Conservation (phyloP, 805 yeast genomes). For the Nematodospora valgi region DNA sequence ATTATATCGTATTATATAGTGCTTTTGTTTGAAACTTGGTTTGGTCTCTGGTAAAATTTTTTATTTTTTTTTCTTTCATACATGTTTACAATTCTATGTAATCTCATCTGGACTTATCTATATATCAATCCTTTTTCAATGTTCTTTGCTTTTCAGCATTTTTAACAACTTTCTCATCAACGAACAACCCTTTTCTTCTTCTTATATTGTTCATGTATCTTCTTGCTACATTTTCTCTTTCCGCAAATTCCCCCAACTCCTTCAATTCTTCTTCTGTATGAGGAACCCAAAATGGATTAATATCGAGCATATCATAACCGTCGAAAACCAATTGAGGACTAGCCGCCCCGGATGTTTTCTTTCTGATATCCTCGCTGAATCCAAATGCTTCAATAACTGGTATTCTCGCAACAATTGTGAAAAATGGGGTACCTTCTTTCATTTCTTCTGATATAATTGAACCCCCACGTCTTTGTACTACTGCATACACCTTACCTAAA, state of each 20-base stretch:
- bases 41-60: neutral
- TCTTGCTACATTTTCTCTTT: slow-evolving; percentile 86
- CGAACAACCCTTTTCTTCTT: slow-evolving; percentile 81
- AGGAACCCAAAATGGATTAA: slow-evolving; percentile 99
- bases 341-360: slow-evolving; percentile 94
- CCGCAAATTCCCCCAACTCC: slow-evolving; percentile 89
- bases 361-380: slow-evolving; percentile 90
- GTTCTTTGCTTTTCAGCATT: slow-evolving; percentile 95
- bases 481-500: slow-evolving; percentile 91
- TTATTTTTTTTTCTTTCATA: neutral
- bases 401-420: slow-evolving; percentile 75
- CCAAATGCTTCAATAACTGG: slow-evolving; percentile 98
- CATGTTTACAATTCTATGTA: neutral
- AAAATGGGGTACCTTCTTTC: slow-evolving; percentile 98
- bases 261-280: slow-evolving; percentile 95
- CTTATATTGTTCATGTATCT: slow-evolving; percentile 80
- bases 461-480: slow-evolving; percentile 86
- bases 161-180: slow-evolving; percentile 85
- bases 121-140: slow-evolving; percentile 57
- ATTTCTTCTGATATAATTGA: slow-evolving; percentile 84
- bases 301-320: slow-evolving; percentile 81
- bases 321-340: slow-evolving; percentile 90
- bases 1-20: no score
- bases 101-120: neutral
- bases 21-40: no score